Percentiles rank a stretch among this genome's conserved stretches.
Conservation (phyloP, 176 grass and related monocot species). For the Phoenix dactylifera region DNA sequence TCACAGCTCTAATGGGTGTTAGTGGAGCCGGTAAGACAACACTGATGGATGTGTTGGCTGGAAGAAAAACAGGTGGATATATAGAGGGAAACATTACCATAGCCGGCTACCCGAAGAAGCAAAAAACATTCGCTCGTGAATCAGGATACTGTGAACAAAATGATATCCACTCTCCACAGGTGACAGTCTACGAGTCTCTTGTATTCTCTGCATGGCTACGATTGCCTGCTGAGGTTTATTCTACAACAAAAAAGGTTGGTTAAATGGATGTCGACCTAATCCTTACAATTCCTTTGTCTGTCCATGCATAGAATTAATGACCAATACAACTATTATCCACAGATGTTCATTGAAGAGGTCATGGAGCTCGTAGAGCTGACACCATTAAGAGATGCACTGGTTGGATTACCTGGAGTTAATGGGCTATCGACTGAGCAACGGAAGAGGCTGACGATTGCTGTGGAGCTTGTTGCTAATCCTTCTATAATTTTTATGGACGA, state of each 20-base stretch:
- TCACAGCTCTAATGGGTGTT: constrained; percentile 88
- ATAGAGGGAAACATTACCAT: constrained; percentile 72
- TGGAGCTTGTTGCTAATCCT: constrained; percentile 85
- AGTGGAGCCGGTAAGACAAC: constrained; percentile 95
- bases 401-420: constrained; percentile 70
- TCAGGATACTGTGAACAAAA: constrained; percentile 90
- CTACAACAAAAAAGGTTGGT: constrained; percentile 53
- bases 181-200: constrained; percentile 76
- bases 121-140: constrained; percentile 88
- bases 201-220: constrained; percentile 91
- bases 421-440: constrained; percentile 84
- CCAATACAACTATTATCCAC: neutral
- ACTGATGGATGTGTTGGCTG: constrained; percentile 92
- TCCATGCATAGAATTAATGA: too few species aligned
- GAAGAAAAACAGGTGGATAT: constrained; percentile 86
- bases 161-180: constrained; percentile 86
- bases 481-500: constrained; percentile 95
- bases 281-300: too few species aligned
- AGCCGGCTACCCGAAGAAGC: constrained; percentile 83
- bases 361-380: constrained; percentile 91
- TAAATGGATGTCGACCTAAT: neutral
- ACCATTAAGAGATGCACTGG: constrained; percentile 48
- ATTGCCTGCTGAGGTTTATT: constrained; percentile 62
- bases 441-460: constrained; percentile 81
- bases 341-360: constrained; percentile 80